A percentile compares a stretch with the other conserved stretches of the same genome.
These are phyloP conservation scores for Lactarius trivialis DNA, from an alignment of 768 basidiomycete genomes.

Conservation along the genomic window DNA sequence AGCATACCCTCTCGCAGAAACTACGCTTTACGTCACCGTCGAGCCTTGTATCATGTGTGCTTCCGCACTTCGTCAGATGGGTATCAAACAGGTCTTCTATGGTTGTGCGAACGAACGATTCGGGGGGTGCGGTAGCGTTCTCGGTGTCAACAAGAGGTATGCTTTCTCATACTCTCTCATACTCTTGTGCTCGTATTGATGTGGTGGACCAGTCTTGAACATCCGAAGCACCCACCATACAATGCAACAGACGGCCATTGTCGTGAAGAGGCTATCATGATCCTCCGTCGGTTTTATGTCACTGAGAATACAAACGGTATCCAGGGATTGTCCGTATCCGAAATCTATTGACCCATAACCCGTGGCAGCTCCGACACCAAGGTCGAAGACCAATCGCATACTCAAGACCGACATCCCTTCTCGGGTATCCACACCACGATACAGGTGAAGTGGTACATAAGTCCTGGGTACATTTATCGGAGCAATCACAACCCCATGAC, in stretches of 20 bases:
- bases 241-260: conserved; percentile 48
- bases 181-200: not conserved
- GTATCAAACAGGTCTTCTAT: conserved; percentile 84
- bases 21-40: conserved; percentile 93
- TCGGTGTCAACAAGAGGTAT: conserved; percentile 76
- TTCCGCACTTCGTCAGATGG: conserved; percentile 88
- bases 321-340: conserved; percentile 20
- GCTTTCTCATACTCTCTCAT: conserved; percentile 24
- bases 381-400: conserved; percentile 75
- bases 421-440: conserved; percentile 14
- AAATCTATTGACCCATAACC: conserved; percentile 8
- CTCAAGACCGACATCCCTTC: conserved; percentile 73
- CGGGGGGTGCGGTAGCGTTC: conserved; percentile 92
- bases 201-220: conserved; percentile 43
- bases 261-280: conserved; percentile 55
- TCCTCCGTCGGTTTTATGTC: conserved; percentile 59
- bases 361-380: conserved; percentile 76
- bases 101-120: conserved; percentile 96
- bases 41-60: conserved; percentile 99
- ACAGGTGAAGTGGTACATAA: not conserved
- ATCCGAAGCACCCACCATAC: conserved; percentile 68
- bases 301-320: conserved; percentile 89
- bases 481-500: not conserved
- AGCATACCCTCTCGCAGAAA: conserved; percentile 62
- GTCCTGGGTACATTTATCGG: not conserved